A percentile compares a stretch with the other conserved stretches of the same genome.
These are phyloP conservation scores for Dalbergia cochinchinensis DNA, from an alignment of 306 rosid genomes.

Conservation along the genomic window DNA sequence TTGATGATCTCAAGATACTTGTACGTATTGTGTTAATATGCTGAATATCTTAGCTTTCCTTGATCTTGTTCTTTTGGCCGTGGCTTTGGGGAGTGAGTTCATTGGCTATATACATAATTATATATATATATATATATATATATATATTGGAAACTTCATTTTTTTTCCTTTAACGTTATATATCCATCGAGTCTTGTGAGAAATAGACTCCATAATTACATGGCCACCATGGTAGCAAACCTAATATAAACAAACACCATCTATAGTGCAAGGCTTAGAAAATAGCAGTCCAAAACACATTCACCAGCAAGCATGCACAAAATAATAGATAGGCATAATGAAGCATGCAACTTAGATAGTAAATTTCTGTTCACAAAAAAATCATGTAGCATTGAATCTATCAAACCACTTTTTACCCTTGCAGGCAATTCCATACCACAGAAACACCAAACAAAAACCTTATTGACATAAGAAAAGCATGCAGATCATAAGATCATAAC, in stretches of 20 bases:
- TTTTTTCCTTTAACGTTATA: neutral
- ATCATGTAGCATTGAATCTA: no score
- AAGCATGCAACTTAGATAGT: no score
- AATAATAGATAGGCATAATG: no score
- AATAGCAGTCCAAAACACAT: neutral
- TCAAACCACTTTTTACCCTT: no score
- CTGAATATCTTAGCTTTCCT: neutral
- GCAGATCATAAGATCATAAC: no score
- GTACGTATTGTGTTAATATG: conserved; percentile 13
- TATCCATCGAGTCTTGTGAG: neutral
- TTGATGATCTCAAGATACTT: neutral
- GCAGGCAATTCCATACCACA: no score
- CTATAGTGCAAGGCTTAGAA: conserved; percentile 30
- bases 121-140: neutral
- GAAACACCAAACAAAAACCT: no score
- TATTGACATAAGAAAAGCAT: no score
- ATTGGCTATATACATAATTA: no score
- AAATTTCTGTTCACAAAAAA: no score
- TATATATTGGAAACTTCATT: neutral
- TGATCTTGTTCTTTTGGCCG: conserved; percentile 11
- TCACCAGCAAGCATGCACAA: no score
- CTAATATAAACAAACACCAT: neutral
- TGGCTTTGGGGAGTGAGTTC: neutral
- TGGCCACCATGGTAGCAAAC: conserved; percentile 14
- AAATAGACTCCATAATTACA: conserved; percentile 4